Conservation (phyloP, 2,329 filamentous ascomycete genomes). For the Trichophyton rubrum region DNA sequence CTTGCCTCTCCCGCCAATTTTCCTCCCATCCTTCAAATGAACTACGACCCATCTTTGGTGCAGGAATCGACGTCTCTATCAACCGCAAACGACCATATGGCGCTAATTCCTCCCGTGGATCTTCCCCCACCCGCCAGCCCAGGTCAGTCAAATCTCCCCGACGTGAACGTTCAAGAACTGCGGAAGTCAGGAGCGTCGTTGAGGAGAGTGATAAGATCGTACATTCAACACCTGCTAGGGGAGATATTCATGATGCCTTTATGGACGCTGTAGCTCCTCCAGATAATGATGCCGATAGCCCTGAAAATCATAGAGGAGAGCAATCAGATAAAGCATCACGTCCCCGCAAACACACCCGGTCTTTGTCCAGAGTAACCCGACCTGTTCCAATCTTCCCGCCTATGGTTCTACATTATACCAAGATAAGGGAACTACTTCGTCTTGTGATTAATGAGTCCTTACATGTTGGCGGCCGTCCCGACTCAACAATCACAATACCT, state of each 20-base stretch:
- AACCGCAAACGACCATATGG: slow-evolving; percentile 36
- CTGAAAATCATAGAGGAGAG: slow-evolving; percentile 59
- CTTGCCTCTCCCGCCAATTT: slow-evolving; percentile 18
- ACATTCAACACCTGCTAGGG: slow-evolving; percentile 26
- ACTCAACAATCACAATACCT: slow-evolving; percentile 34
- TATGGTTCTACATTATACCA: slow-evolving; percentile 31
- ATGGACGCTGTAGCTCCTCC: slow-evolving; percentile 26
- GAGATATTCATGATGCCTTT: slow-evolving; percentile 23
- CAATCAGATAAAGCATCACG: neutral
- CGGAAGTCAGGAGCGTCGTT: slow-evolving; percentile 30
- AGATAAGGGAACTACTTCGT: slow-evolving; percentile 35
- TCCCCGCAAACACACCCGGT: slow-evolving; percentile 17
- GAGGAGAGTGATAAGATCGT: slow-evolving; percentile 33
- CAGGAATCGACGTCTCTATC: slow-evolving; percentile 32
- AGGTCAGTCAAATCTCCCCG: slow-evolving; percentile 22
- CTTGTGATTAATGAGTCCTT: slow-evolving; percentile 38
- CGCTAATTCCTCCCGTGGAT: slow-evolving; percentile 25
- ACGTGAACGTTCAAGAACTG: slow-evolving; percentile 28
- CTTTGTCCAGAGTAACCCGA: slow-evolving; percentile 24
- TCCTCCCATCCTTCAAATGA: slow-evolving; percentile 19
- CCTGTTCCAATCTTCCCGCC: slow-evolving; percentile 20
- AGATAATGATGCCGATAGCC: slow-evolving; percentile 62
- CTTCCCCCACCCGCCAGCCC: slow-evolving; percentile 19
- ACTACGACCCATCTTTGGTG: slow-evolving; percentile 30
- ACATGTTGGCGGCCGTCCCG: slow-evolving; percentile 36